Percentiles rank a stretch among this genome's conserved stretches.
Conservation (phyloP, 768 basidiomycete genomes). For the Termitomyces sp. region DNA sequence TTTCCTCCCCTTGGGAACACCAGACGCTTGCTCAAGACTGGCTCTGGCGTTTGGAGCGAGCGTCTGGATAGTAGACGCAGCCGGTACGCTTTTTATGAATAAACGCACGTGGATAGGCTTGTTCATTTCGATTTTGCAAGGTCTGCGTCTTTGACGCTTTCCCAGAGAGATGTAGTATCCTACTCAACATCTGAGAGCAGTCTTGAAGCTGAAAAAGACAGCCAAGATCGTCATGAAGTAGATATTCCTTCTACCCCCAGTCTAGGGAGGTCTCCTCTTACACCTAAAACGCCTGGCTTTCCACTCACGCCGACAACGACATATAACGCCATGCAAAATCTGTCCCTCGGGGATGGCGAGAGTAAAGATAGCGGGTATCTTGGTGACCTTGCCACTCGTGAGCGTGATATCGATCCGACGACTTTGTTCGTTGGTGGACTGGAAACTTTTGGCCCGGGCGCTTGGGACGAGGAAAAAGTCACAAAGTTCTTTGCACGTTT, state of each 20-base stretch:
- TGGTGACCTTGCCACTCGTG: slow-evolving; percentile 14
- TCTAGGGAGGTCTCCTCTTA: slow-evolving; percentile 42
- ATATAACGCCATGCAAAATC: slow-evolving; percentile 26
- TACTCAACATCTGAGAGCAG: not conserved
- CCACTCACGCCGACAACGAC: slow-evolving; percentile 43
- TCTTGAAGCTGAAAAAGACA: slow-evolving; percentile 4
- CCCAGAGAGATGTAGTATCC: slow-evolving; percentile 4
- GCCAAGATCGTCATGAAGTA: slow-evolving; percentile 28
- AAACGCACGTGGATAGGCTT: not conserved
- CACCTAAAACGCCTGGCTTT: slow-evolving; percentile 44
- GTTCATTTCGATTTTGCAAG: not conserved
- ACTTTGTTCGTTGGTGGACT: slow-evolving; percentile 77
- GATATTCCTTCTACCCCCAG: slow-evolving; percentile 38
- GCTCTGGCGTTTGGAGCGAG: slow-evolving; percentile 22
- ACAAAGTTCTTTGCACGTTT: slow-evolving; percentile 54
- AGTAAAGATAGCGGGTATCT: slow-evolving; percentile 17
- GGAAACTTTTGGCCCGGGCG: slow-evolving; percentile 52
- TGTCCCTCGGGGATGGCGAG: slow-evolving; percentile 21
- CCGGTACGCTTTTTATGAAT: not conserved
- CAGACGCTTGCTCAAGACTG: slow-evolving; percentile 17
- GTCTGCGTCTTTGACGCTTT: slow-evolving; percentile 11
- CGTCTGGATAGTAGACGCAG: slow-evolving; percentile 6
- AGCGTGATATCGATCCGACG: slow-evolving; percentile 51
- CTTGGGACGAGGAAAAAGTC: slow-evolving; percentile 68
- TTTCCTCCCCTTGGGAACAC: slow-evolving; percentile 29